phyloP scores from a whole-genome alignment of 2,329 filamentous ascomycete genomes.

The Fusarium nodosum region DNA sequence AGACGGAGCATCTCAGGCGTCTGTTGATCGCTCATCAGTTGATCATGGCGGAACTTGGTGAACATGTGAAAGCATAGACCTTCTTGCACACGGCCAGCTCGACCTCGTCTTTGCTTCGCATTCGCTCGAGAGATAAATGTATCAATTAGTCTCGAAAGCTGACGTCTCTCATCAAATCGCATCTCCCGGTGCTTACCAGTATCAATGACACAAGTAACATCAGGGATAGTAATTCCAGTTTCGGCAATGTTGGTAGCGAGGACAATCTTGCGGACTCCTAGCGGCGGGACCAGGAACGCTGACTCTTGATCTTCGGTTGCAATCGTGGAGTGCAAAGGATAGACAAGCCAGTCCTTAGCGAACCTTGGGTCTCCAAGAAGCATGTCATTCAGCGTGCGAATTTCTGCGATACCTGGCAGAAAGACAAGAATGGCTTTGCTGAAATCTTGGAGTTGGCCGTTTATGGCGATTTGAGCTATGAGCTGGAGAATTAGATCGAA shows the following conservation, averaged over 20 bases:
- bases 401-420: slow-evolving; percentile 93
- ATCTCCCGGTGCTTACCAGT: slow-evolving; percentile 98
- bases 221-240: slow-evolving; percentile 97
- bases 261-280: slow-evolving; percentile 89
- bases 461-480: slow-evolving; percentile 79
- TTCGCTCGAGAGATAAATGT: slow-evolving; percentile 97
- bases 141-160: slow-evolving; percentile 90
- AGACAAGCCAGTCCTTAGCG: slow-evolving; percentile 82
- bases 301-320: slow-evolving; percentile 96
- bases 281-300: slow-evolving; percentile 87
- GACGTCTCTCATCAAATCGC: slow-evolving; percentile 93
- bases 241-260: slow-evolving; percentile 98
- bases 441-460: slow-evolving; percentile 75
- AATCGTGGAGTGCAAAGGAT: slow-evolving; percentile 93
- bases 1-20: slow-evolving; percentile 96
- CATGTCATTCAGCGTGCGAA: slow-evolving; percentile 88
- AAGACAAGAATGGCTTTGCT: slow-evolving; percentile 96
- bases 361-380: slow-evolving; percentile 83
- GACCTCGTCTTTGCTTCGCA: slow-evolving; percentile 92
- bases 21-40: slow-evolving; percentile 88
- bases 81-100: slow-evolving; percentile 94
- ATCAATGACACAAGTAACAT: slow-evolving; percentile 97
- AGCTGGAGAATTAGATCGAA: slow-evolving; percentile 87
- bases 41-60: slow-evolving; percentile 89
- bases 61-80: slow-evolving; percentile 97